These are phyloP conservation scores for Cystobasidium pallidum DNA, from an alignment of 1,284 basidiomycete species.

Conservation along the genomic window DNA sequence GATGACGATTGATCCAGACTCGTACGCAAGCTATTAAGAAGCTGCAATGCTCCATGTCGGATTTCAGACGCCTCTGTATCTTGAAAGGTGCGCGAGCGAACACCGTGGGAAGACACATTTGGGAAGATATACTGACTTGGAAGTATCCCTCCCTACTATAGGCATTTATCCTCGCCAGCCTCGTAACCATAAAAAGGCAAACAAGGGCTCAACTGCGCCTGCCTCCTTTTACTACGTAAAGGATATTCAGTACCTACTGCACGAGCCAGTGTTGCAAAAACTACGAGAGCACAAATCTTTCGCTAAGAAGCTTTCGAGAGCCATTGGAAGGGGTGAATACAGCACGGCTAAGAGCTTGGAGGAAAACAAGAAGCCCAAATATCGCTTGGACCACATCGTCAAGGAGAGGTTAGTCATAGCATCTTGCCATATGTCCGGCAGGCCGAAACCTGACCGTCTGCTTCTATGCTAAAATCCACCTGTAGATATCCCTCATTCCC, in stretches of 20 bases:
- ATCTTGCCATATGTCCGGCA: neutral
- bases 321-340: slow-evolving; percentile 93
- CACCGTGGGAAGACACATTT: neutral
- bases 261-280: slow-evolving; percentile 94
- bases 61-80: slow-evolving; percentile 96
- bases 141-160: slow-evolving; percentile 55
- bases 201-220: slow-evolving; percentile 95
- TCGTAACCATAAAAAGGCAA: slow-evolving; percentile 86
- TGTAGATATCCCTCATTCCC: slow-evolving; percentile 93
- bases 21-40: slow-evolving; percentile 71
- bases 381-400: slow-evolving; percentile 88
- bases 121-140: neutral
- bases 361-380: slow-evolving; percentile 80
- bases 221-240: slow-evolving; percentile 99
- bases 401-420: slow-evolving; percentile 76
- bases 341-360: slow-evolving; percentile 90
- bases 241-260: slow-evolving; percentile 95
- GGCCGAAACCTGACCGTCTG: neutral
- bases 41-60: slow-evolving; percentile 93
- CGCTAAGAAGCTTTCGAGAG: slow-evolving; percentile 93
- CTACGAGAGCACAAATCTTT: slow-evolving; percentile 98
- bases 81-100: slow-evolving; percentile 74
- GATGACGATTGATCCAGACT: slow-evolving; percentile 59
- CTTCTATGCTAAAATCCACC: neutral
- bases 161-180: slow-evolving; percentile 98